Evolutionary conservation across 768 basidiomycete genomes (phyloP).

Genomic region (Wakefieldia striispora): DNA sequence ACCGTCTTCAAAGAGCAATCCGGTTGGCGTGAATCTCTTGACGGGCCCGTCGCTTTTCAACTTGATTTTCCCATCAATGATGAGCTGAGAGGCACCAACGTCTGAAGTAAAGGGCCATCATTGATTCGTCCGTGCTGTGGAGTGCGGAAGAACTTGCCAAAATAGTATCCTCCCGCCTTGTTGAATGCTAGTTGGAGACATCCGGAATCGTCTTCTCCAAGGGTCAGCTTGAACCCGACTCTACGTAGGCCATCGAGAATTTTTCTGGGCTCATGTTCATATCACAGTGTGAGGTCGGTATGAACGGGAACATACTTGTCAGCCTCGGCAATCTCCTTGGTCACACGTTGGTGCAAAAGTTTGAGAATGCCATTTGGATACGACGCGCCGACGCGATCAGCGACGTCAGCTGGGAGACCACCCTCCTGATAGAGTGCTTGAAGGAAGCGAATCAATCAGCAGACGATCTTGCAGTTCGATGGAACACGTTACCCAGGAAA

Average conservation of each 20-base stretch:
- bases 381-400: conserved; percentile 52
- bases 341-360: conserved; percentile 36
- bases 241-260: conserved; percentile 54
- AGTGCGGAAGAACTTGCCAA: conserved; percentile 39
- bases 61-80: conserved; percentile 48
- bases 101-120: conserved; percentile 23
- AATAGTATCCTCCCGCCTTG: conserved; percentile 63
- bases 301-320: conserved; percentile 44
- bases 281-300: neutral
- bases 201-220: conserved; percentile 52
- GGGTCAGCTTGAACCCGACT: conserved; percentile 55
- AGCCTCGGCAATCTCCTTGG: conserved; percentile 45
- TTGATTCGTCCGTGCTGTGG: neutral
- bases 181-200: conserved; percentile 46
- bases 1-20: conserved; percentile 25
- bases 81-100: conserved; percentile 40
- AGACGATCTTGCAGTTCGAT: conserved; percentile 14
- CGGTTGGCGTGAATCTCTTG: conserved; percentile 34
- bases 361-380: conserved; percentile 36
- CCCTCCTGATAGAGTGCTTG: conserved; percentile 43
- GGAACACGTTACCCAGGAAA: conserved; percentile 10
- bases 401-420: conserved; percentile 47
- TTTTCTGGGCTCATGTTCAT: conserved; percentile 31
- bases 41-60: conserved; percentile 29
- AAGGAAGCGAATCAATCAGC: neutral